Conservation (phyloP, 2,329 filamentous ascomycete species). For the Cercospora zeina region DNA sequence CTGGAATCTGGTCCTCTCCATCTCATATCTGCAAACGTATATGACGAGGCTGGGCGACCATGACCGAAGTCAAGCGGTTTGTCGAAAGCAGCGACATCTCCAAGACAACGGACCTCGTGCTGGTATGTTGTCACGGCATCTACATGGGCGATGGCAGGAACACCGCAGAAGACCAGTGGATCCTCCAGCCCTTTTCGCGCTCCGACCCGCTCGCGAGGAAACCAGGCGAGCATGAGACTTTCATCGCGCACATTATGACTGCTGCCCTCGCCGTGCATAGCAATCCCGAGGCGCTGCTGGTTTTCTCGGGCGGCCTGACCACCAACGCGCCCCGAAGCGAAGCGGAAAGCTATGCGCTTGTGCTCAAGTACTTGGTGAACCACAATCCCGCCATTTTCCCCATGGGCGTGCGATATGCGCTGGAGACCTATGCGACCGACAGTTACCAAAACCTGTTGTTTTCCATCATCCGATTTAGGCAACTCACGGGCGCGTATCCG, state of each 20-base stretch:
- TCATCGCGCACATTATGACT: conserved; percentile 70
- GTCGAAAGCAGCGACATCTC: conserved; percentile 26
- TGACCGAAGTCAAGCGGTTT: conserved; percentile 29
- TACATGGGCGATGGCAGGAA: conserved; percentile 56
- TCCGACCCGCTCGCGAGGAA: conserved; percentile 43
- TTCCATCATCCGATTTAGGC: conserved; percentile 61
- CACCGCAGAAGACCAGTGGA: conserved; percentile 50
- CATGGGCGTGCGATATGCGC: conserved; percentile 25
- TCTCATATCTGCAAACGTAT: background rate
- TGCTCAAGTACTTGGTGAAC: conserved; percentile 26
- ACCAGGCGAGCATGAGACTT: conserved; percentile 73
- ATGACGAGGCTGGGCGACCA: conserved; percentile 17
- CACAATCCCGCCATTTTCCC: conserved; percentile 28
- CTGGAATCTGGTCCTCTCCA: conserved; percentile 2
- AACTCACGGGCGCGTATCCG: conserved; percentile 45
- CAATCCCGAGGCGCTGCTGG: conserved; percentile 54
- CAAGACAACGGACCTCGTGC: conserved; percentile 57
- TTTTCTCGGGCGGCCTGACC: conserved; percentile 69
- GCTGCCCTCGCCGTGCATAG: conserved; percentile 58
- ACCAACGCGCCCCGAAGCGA: conserved; percentile 35
- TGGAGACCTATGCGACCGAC: conserved; percentile 63
- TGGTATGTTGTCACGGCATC: conserved; percentile 84
- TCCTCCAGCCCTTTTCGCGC: conserved; percentile 72
- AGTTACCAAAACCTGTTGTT: conserved; percentile 84
- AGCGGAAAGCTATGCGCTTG: conserved; percentile 33